phyloP scores from a whole-genome alignment of 164 flowering plant species.

The Chimonanthus salicifolius region DNA sequence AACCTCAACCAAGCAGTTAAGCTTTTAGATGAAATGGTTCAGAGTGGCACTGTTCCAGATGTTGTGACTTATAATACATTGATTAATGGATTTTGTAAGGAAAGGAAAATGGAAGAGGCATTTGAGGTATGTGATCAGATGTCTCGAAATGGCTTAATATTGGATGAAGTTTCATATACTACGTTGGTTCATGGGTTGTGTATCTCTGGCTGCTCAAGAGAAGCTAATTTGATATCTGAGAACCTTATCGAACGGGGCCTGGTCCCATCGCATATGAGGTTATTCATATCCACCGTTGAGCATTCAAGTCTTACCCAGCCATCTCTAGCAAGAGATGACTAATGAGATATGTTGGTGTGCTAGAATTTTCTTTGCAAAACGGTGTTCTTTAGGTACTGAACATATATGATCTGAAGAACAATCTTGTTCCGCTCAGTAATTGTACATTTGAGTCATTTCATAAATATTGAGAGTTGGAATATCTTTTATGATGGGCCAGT shows the following conservation, averaged over 20 bases:
- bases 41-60: slow-evolving; percentile 60
- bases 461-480: too few relatives aligned
- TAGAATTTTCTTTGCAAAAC: not conserved
- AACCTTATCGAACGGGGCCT: slow-evolving; percentile 7
- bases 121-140: slow-evolving; percentile 40
- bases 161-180: slow-evolving; percentile 53
- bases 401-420: not conserved
- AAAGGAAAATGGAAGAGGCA: slow-evolving; percentile 45
- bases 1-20: slow-evolving; percentile 36
- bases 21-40: slow-evolving; percentile 47
- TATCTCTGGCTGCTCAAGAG: slow-evolving; percentile 16
- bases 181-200: slow-evolving; percentile 40
- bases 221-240: slow-evolving; percentile 22
- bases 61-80: slow-evolving; percentile 54
- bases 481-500: not conserved
- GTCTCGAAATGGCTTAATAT: slow-evolving; percentile 29
- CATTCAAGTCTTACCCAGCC: slow-evolving; percentile 2
- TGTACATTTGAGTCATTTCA: not conserved
- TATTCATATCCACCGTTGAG: slow-evolving; percentile 1
- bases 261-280: slow-evolving; percentile 10
- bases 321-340: not conserved
- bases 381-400: not conserved
- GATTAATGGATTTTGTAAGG: slow-evolving; percentile 39
- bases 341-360: not conserved
- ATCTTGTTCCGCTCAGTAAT: not conserved